Base-by-base conservation (phyloP, 1,139 yeast genomes). In the Kodamaea plutei region DNA sequence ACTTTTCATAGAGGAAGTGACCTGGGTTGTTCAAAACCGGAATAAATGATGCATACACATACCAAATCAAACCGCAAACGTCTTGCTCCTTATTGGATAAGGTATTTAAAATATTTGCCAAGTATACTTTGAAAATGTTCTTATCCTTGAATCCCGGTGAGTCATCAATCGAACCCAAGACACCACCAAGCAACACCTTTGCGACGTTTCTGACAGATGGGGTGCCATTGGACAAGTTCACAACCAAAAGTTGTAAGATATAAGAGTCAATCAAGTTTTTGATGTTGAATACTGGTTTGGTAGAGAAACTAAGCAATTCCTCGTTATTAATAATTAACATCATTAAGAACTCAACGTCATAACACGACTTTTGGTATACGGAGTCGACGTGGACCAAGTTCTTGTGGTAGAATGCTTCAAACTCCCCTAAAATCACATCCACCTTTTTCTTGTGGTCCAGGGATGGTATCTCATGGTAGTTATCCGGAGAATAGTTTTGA, bases 1-100 rank as follows among this genome's bases (percentile, higher is more conserved):
- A 73, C 39, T 76, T 74, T 40, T 85, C 95, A 51, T 82, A 84
- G 26, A 89, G 54, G 48, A 61, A 72, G 52, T 74, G 93, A n/a
- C 73, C 79, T 1, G 88, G 96, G 51, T 75, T 78, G 6, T 69
- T 52, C 35, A 84, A 52, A 2, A 84, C 61, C 4, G 77, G 74
- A 4, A 76, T 58, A 24, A 87, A 52, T 30, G 72, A 68, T 0
- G 85, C 52, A 63, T 46, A 79, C 9, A 46, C 25, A 40, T 45
- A 55, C 72, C 43, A 54, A 48, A 49, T 75, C 67, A 58, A 20
- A 4, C 47, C 35, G 6, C 44, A 40, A n/a, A 39, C 19, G 5
- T 22, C 23, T 8, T 14, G 16, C 22, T 10, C 21, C 15, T 22
- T 14, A 20, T 45, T 47, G 14, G 57, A 52, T 17, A 70, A 46